Evolutionary conservation across 371 early-diverging fungal genomes (phyloP).

Genomic region (Amoeboaphelidium occidentale): DNA sequence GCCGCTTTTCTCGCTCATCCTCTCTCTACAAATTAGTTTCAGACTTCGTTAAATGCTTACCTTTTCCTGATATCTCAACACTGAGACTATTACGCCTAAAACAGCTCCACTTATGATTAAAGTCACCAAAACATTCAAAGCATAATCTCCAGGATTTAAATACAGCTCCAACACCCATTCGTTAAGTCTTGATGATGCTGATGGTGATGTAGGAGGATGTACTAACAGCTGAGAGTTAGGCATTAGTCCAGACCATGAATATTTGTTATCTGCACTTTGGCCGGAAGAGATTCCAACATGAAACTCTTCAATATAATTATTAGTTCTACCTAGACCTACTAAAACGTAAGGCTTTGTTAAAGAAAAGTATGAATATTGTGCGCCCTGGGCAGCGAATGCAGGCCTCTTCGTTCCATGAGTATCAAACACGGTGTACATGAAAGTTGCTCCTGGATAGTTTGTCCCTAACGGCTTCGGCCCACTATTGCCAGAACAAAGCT

Average conservation of each 20-base stretch:
- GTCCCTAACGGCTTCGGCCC: slow-evolving; percentile 39
- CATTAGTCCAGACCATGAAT: slow-evolving; percentile 68
- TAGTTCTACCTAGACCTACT: slow-evolving; percentile 73
- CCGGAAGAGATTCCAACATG: slow-evolving; percentile 54
- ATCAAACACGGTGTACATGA: slow-evolving; percentile 61
- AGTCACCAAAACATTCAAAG: slow-evolving; percentile 42
- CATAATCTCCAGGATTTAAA: slow-evolving; percentile 54
- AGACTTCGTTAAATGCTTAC: slow-evolving; percentile 8
- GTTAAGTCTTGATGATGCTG: slow-evolving; percentile 21
- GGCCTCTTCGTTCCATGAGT: slow-evolving; percentile 46
- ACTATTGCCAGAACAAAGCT: slow-evolving; percentile 3
- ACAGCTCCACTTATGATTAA: slow-evolving; percentile 31
- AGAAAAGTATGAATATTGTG: slow-evolving; percentile 44
- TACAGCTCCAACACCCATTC: slow-evolving; percentile 63
- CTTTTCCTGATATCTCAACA: slow-evolving; percentile 46
- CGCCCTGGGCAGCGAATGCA: slow-evolving; percentile 40
- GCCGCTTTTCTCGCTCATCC: slow-evolving; percentile 45
- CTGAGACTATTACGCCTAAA: slow-evolving; percentile 36
- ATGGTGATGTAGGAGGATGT: slow-evolving; percentile 54
- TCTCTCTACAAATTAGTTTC: slow-evolving; percentile 18
- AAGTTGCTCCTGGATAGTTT: slow-evolving; percentile 46
- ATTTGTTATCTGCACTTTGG: no score
- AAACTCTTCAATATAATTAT: slow-evolving; percentile 76
- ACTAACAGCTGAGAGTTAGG: slow-evolving; percentile 80
- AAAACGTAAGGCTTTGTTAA: slow-evolving; percentile 57